Evolutionary conservation across 768 basidiomycete genomes (phyloP).

Genomic region (Lactarius akahatsu): DNA sequence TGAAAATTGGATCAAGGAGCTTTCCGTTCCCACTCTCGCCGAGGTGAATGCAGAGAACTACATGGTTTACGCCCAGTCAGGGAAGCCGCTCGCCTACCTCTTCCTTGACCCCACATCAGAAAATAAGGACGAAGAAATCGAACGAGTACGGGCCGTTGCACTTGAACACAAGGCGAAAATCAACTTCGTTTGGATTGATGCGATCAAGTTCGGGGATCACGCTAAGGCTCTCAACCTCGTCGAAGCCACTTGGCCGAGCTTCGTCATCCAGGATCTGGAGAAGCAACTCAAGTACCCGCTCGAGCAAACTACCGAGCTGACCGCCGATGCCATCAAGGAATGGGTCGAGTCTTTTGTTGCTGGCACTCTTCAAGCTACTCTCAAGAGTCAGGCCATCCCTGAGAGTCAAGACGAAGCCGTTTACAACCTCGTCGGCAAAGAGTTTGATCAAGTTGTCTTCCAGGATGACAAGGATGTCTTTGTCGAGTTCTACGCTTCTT

Average conservation of each 20-base stretch:
- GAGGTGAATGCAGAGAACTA: constrained; percentile 97
- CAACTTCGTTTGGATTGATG: constrained; percentile 99
- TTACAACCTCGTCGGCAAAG: constrained; percentile 79
- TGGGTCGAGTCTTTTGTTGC: constrained; percentile 66
- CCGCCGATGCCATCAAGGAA: constrained; percentile 52
- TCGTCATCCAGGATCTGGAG: constrained; percentile 85
- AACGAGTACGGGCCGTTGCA: constrained; percentile 72
- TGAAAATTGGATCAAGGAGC: constrained; percentile 74
- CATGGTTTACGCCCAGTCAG: constrained; percentile 72
- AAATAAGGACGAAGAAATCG: constrained; percentile 62
- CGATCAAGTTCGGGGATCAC: constrained; percentile 92
- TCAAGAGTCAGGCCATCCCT: constrained; percentile 91
- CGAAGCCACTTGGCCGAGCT: constrained; percentile 87
- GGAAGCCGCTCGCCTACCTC: constrained; percentile 89
- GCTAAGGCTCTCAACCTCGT: constrained; percentile 88
- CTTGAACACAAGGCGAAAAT: constrained; percentile 78
- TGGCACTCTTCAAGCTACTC: constrained; percentile 73
- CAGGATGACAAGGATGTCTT: constrained; percentile 94
- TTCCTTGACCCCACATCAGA: constrained; percentile 82
- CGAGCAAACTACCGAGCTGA: constrained; percentile 64
- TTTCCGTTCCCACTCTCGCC: constrained; percentile 85
- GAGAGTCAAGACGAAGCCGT: constrained; percentile 80
- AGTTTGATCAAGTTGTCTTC: constrained; percentile 82
- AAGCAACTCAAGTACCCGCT: constrained; percentile 89
- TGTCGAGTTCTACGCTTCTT: constrained; percentile 95